Conservation (phyloP, 169 alveolate genomes). For the Amoebophrya sp. region DNA sequence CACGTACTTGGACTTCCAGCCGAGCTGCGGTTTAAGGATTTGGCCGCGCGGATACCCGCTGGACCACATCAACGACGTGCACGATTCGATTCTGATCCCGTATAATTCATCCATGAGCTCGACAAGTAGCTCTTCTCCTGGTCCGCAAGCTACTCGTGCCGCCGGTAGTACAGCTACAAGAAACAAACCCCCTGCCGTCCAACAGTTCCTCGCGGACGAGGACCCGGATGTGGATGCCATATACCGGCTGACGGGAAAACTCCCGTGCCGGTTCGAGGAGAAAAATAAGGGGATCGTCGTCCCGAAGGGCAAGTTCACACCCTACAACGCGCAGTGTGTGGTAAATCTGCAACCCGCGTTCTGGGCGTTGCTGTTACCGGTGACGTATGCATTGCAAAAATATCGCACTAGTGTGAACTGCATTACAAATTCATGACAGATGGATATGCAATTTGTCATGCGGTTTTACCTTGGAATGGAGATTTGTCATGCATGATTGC, state of each 20-base stretch:
- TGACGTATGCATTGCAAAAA: no score
- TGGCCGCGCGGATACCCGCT: neutral
- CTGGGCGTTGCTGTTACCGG: neutral
- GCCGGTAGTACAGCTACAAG: neutral
- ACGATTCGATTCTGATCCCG: no score
- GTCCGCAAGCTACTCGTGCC: no score
- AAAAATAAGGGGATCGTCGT: neutral
- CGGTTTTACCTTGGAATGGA: no score
- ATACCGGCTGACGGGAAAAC: neutral
- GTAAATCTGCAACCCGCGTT: neutral
- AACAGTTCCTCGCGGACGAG: neutral
- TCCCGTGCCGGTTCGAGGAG: neutral
- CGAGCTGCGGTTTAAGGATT: neutral
- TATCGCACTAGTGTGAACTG: no score
- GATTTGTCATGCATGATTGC: no score
- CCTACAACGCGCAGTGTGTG: neutral
- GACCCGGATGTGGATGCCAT: neutral
- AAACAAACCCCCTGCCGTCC: neutral
- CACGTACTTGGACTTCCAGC: neutral
- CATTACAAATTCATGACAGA: no score
- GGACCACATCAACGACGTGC: neutral
- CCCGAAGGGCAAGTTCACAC: neutral
- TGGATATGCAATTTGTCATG: no score
- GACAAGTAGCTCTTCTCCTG: no score
- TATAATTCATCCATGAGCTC: no score